These are phyloP conservation scores for Claviceps humidiphila DNA, from an alignment of 2,329 filamentous ascomycete species.

Conservation along the genomic window DNA sequence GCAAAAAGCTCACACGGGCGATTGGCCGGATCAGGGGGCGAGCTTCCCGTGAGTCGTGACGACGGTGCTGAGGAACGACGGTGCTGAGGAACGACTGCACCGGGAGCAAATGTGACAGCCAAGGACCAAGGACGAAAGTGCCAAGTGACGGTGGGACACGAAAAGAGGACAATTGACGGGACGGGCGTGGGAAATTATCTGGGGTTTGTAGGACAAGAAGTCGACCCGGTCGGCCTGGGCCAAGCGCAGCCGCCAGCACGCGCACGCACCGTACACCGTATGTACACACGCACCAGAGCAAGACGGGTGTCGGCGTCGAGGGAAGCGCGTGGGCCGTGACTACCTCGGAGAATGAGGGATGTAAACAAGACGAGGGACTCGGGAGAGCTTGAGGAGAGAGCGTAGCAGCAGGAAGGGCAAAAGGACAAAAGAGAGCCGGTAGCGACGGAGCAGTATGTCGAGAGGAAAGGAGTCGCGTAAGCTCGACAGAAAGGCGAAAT, in stretches of 20 bases:
- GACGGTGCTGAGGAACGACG: slow-evolving; percentile 6
- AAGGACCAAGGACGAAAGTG: slow-evolving; percentile 7
- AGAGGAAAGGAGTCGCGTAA: background rate
- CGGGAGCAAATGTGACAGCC: slow-evolving; percentile 5
- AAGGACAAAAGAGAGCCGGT: background rate
- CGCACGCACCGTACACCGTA: background rate
- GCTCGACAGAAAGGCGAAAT: background rate
- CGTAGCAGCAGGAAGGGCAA: background rate
- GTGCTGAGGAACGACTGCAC: slow-evolving; percentile 6
- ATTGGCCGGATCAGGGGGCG: slow-evolving; percentile 8
- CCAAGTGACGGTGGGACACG: slow-evolving; percentile 12
- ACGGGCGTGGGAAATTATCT: slow-evolving; percentile 13
- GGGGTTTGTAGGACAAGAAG: slow-evolving; percentile 13
- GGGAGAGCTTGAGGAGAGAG: background rate
- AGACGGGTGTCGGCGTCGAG: background rate
- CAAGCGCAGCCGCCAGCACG: slow-evolving; percentile 9
- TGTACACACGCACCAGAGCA: background rate
- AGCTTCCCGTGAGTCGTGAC: slow-evolving; percentile 7
- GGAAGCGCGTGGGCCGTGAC: slow-evolving; percentile 4
- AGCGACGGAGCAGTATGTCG: slow-evolving; percentile 3
- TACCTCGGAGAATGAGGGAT: slow-evolving; percentile 3
- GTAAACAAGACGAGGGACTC: slow-evolving; percentile 1
- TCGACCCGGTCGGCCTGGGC: slow-evolving; percentile 7
- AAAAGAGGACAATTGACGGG: slow-evolving; percentile 13
- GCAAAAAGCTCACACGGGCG: slow-evolving; percentile 5